These are phyloP conservation scores for Lotmaria passim DNA, from an alignment of 208 protist genomes.

Conservation along the genomic window DNA sequence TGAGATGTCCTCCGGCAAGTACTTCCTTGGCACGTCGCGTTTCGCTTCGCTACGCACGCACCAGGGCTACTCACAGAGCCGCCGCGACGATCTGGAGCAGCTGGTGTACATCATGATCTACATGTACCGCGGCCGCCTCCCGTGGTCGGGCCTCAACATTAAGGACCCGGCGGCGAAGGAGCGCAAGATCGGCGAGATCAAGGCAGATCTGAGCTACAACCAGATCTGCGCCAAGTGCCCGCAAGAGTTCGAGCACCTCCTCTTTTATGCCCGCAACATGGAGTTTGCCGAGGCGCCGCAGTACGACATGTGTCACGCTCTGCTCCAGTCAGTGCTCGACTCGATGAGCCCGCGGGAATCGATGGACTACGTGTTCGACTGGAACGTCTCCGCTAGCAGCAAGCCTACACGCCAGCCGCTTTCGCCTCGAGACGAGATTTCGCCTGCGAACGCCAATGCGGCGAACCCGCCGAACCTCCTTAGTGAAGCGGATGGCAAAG, in stretches of 20 bases:
- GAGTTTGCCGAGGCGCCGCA: conserved; percentile 64
- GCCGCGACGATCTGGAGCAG: conserved; percentile 91
- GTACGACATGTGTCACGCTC: conserved; percentile 83
- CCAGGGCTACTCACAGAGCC: conserved; percentile 90
- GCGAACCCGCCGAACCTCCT: conserved; percentile 42
- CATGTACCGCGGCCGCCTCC: conserved; percentile 93
- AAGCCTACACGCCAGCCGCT: conserved; percentile 6
- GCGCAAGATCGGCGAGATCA: conserved; percentile 61
- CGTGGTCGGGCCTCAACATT: conserved; percentile 94
- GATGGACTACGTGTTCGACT: conserved; percentile 62
- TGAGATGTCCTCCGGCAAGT: conserved; percentile 88
- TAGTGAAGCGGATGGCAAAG: conserved; percentile 47
- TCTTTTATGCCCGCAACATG: conserved; percentile 77
- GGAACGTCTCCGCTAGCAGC: conserved; percentile 29
- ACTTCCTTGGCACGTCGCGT: conserved; percentile 96
- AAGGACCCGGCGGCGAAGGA: conserved; percentile 84
- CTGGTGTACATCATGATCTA: conserved; percentile 96
- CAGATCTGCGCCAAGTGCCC: conserved; percentile 80
- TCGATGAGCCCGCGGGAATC: conserved; percentile 38
- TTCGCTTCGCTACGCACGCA: conserved; percentile 98
- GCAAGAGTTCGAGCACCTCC: conserved; percentile 65
- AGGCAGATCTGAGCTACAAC: conserved; percentile 47
- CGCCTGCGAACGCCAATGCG: conserved; percentile 17
- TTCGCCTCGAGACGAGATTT: conserved; percentile 33
- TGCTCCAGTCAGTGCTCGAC: conserved; percentile 59